These are phyloP conservation scores for Vitis hybrid DNA, from an alignment of 177 flowering plant genomes.

Conservation along the genomic window DNA sequence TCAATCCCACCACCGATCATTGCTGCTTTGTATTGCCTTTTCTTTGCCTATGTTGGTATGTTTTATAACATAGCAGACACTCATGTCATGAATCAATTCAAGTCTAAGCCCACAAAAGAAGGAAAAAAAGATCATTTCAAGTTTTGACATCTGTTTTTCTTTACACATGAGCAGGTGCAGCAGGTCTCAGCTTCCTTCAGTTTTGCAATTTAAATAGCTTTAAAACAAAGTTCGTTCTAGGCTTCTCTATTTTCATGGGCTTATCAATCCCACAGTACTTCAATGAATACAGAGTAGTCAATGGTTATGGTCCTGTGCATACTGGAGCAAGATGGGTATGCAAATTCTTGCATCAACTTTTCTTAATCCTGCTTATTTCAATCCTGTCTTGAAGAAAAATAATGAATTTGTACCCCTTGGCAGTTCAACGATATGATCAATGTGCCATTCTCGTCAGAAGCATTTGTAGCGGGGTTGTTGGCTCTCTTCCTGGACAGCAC, in stretches of 20 bases:
- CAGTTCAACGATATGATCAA: constrained; percentile 83
- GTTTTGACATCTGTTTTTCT: background rate
- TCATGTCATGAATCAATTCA: background rate
- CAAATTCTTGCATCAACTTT: background rate
- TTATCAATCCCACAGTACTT: constrained; percentile 71
- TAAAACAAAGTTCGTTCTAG: constrained; percentile 57
- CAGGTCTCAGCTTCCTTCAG: constrained; percentile 65
- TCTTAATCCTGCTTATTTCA: background rate
- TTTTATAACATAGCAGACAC: background rate
- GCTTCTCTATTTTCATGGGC: constrained; percentile 75
- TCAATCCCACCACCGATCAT: constrained; percentile 72
- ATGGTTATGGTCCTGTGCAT: constrained; percentile 66
- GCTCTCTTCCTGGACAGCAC: constrained; percentile 64
- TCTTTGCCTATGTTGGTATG: constrained; percentile 82
- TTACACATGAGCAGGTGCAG: constrained; percentile 41
- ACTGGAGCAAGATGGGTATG: constrained; percentile 69
- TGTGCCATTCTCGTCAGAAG: constrained; percentile 69
- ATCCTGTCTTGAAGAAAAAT: background rate
- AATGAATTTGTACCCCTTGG: background rate
- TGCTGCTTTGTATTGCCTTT: constrained; percentile 66
- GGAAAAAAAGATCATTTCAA: background rate
- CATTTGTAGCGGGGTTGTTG: constrained; percentile 70
- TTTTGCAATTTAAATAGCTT: constrained; percentile 79
- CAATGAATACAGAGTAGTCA: constrained; percentile 54
- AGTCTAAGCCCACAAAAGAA: background rate